These are phyloP conservation scores for Paraphoma sp. DNA, from an alignment of 2,329 filamentous ascomycete genomes.

Conservation along the genomic window DNA sequence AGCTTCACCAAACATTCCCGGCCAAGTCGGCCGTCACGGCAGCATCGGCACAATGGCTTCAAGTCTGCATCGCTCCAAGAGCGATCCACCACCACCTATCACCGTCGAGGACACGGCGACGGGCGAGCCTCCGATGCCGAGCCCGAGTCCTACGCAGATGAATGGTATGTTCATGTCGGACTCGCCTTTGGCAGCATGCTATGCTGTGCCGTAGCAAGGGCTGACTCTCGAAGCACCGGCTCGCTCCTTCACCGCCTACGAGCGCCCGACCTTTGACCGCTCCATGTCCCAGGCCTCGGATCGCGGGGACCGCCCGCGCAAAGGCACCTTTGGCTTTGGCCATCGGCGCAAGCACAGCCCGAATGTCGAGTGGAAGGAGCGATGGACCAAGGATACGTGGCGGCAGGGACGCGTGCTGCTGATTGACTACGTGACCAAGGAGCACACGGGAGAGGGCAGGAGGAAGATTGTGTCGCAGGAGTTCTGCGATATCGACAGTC, in stretches of 20 bases:
- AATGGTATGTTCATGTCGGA: slow-evolving; percentile 16
- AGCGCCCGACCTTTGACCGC: slow-evolving; percentile 13
- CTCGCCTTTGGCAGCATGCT: neutral
- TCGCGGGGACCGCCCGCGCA: slow-evolving; percentile 18
- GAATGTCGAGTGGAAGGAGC: slow-evolving; percentile 46
- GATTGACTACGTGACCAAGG: slow-evolving; percentile 56
- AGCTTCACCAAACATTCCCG: neutral
- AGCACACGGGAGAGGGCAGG: slow-evolving; percentile 46
- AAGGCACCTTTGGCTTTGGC: slow-evolving; percentile 28
- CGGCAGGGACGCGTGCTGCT: slow-evolving; percentile 56
- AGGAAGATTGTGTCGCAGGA: slow-evolving; percentile 58
- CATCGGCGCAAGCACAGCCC: slow-evolving; percentile 44
- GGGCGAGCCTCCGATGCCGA: slow-evolving; percentile 26
- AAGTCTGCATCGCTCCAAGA: slow-evolving; percentile 20
- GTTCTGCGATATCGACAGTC: slow-evolving; percentile 52
- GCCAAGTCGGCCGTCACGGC: neutral
- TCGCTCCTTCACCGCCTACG: slow-evolving; percentile 20
- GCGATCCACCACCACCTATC: slow-evolving; percentile 42
- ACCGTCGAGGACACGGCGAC: slow-evolving; percentile 43
- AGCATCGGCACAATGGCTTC: neutral
- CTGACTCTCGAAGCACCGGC: slow-evolving; percentile 19
- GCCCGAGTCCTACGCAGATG: slow-evolving; percentile 23
- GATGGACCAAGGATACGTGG: slow-evolving; percentile 47
- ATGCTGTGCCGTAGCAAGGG: neutral
- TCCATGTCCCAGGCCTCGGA: slow-evolving; percentile 14